A percentile compares a stretch with the other conserved stretches of the same genome.
phyloP scores from a whole-genome alignment of 2,329 filamentous ascomycete genomes.

The Trichoderma sp. region DNA sequence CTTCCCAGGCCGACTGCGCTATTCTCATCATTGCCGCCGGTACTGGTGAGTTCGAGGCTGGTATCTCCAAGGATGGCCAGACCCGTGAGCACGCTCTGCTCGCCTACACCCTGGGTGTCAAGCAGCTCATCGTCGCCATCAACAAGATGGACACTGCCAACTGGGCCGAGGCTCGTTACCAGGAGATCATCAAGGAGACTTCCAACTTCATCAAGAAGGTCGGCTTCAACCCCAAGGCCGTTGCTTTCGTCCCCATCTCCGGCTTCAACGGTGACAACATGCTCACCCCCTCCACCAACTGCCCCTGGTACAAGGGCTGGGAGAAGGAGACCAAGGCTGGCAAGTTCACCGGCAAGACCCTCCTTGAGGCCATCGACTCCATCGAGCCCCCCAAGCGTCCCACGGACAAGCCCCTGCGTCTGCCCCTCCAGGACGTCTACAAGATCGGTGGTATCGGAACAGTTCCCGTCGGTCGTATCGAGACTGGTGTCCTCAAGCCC shows the following conservation, averaged over 20 bases:
- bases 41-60: constrained; percentile 99
- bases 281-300: constrained; percentile 86
- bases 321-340: constrained; percentile 91
- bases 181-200: constrained; percentile 99
- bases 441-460: constrained; percentile 99
- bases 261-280: constrained; percentile 99
- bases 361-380: constrained; percentile 97
- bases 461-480: constrained; percentile 99
- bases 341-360: constrained; percentile 92
- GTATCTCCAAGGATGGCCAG: constrained; percentile 99
- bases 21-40: constrained; percentile 99
- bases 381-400: constrained; percentile 93
- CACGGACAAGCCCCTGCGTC: constrained; percentile 98
- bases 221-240: constrained; percentile 99
- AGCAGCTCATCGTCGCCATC: constrained; percentile 99
- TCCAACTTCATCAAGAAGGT: constrained; percentile 99
- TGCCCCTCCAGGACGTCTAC: constrained; percentile 99
- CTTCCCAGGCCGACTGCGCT: constrained; percentile 99
- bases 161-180: constrained; percentile 94
- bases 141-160: constrained; percentile 99
- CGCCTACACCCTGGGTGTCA: constrained; percentile 99
- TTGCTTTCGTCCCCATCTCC: constrained; percentile 99
- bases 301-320: constrained; percentile 99
- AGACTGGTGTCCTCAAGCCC: constrained; percentile 95
- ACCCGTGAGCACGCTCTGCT: constrained; percentile 99